Evolutionary conservation across 768 basidiomycete species (phyloP), one percentile per base, ranked within the genome.

Genomic region (Kwoniella botswanensis): DNA sequence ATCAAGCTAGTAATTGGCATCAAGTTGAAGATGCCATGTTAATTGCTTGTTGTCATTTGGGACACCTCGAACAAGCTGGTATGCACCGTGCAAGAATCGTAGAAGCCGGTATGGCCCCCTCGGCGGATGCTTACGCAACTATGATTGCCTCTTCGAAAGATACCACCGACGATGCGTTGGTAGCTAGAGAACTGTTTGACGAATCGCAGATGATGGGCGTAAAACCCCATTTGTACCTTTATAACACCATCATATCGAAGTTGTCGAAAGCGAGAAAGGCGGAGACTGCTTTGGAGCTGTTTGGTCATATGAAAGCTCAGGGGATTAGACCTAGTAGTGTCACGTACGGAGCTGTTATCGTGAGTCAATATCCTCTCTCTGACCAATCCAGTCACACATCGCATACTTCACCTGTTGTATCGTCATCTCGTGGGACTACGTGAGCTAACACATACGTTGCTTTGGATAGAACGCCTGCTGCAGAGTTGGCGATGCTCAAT

Each of bases 171-270:
- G 96, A 98, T 76, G 91, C 94, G 0, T 88, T 90, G 3, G 92
- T 94, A 73, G 95, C 94, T 0, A 86, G 94, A 83, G 87, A 89
- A 41, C 87, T 98, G 41, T 98, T 91, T 85, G 85, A 90, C 35
- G 95, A 99, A 83, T 87, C 91, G 22, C 87, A 89, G 71, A 82
- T 85, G 55, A 87, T 88, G 29, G 89, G 89, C 10, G 92, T 96
- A 50, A 74, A 78, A 42, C 91, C 93, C 17, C 94, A 93, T 79
- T 87, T 91, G 58, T 99, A 91, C 85, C 88, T 99, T 50, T 99
- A 92, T 86, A 98, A 99, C 86, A 98, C 93, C 76, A 91, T 95
- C 85, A 98, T 99, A 84, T 94, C 93, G 73, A 95, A 96, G 85
- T 88, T 99, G 11, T 90, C 93, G 42, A 93, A 92, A 83, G 97